Evolutionary conservation across 768 basidiomycete species (phyloP), one percentile per base, ranked within the genome.

Genomic region (Cystofilobasidium ferigula): DNA sequence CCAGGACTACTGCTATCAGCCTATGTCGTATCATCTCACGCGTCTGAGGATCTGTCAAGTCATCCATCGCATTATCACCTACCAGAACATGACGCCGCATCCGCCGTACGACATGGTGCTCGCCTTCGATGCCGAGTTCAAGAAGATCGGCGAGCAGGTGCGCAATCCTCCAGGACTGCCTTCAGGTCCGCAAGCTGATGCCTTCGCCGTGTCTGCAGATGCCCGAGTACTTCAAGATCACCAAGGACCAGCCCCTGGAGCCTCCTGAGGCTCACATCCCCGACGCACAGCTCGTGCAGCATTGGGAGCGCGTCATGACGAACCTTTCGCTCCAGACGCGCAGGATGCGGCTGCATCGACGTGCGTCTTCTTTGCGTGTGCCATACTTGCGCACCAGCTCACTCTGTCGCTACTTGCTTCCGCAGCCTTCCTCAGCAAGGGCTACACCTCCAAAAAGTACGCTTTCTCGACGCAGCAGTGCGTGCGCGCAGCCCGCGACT

Each of bases 391-490:
- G 64, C 60, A 40, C 20, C 38, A 14, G 22, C 12, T 36, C 20
- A 22, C 28, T n/a, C 18, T 53, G 20, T 14, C 62, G 42, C 26
- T 24, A 48, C 20, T 30, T 14, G 34, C n/a, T n/a, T 30, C 6
- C 26, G 61, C 63, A 64, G 58, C 45, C 3, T 47, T 47, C 45
- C 45, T 47, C 14, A 12, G 9, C 45, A 47, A 24, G 45, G 45
- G 45, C 45, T 47, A 47, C n/a, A 47, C 45, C 9, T 43, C 42
- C 36, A n/a, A 9, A 56, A 75, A 74, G 40, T 77, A 75, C 64
- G 70, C 74, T 14, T 77, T 76, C 69, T 76, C 75, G 38, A 73
- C 73, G 38, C 72, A 75, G 45, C 75, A 75, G 45, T 77, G 76
- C 68, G 74, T 77, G 32, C 70, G 73, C 9, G 75, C 76, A 24